Conservation (phyloP, 257 asterid genomes). For the Nicotiana undulata region DNA sequence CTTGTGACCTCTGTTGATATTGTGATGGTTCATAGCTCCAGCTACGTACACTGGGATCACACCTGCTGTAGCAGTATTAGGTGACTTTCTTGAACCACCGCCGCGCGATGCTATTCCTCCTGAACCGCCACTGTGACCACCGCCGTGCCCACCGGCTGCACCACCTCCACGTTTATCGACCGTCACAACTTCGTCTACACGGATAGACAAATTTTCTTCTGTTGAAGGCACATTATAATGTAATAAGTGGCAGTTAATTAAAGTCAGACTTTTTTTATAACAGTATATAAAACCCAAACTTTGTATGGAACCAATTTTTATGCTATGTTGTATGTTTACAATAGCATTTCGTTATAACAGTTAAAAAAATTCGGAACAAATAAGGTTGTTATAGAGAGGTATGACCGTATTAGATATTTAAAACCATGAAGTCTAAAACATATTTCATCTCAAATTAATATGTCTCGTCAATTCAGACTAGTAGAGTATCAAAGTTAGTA, state of each 20-base stretch:
- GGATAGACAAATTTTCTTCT: not conserved
- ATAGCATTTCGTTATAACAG: too few relatives aligned
- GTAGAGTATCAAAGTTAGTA: not conserved
- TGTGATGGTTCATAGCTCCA: constrained; percentile 9
- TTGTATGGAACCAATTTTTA: too few relatives aligned
- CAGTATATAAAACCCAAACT: too few relatives aligned
- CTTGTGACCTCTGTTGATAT: not conserved
- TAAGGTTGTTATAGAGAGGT: too few relatives aligned
- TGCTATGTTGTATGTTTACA: too few relatives aligned
- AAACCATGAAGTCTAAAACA: too few relatives aligned
- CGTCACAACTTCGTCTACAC: not conserved
- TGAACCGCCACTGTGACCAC: not conserved
- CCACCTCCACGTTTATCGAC: not conserved
- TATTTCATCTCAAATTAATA: too few relatives aligned
- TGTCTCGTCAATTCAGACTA: too few relatives aligned
- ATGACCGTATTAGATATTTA: too few relatives aligned
- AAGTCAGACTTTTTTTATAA: too few relatives aligned
- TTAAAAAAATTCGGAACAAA: too few relatives aligned
- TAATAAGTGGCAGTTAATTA: too few relatives aligned
- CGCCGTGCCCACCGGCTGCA: not conserved
- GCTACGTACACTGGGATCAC: not conserved
- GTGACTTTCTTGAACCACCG: not conserved
- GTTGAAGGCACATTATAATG: not conserved
- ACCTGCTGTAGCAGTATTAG: not conserved
- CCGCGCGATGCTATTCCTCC: not conserved